Base-by-base conservation (phyloP, 805 yeast species). In the Kodamaea laetipori region DNA sequence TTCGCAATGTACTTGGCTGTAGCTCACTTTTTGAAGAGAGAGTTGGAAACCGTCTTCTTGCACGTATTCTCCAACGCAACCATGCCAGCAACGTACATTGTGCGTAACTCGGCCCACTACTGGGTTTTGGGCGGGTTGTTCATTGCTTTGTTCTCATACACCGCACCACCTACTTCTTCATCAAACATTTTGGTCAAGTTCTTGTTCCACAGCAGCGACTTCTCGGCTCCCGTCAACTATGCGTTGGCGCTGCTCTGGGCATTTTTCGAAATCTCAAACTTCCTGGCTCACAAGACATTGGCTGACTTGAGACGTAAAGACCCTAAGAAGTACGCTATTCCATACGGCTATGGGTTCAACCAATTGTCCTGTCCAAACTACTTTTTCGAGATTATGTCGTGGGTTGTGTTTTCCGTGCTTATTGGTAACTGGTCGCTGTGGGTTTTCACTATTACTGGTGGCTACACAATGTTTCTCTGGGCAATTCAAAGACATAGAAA, bases 301-400 rank as follows among this genome's bases (percentile, higher is more conserved):
- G 73, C 81, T 53, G 55, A 67, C 21, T 67, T 86, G 51, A 75
- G 94, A 55, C 56, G 74, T 3, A 69, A 79, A 39, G 80, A 74
- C 45, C 52, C 62, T 7, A 69, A 65, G 54, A 81, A 76, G 46
- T 84, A 84, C 51, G 76, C 70, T 38, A 83, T 86, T 54, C 95
- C 98, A 16, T 73, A 74, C 48, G 97, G 96, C 13, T 95, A 87
- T 54, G 86, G 92, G 7, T 94, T 94, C 60, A 74, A 79, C 47
- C 65, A 73, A 45, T 86, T 90, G 26, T 82, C 94, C n/a, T 86
- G 89, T 64, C 99, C 99, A 52, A 94, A 94, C 70, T 94, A 94
- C 65, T 84, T 89, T 53, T 92, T 90, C 63, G 99, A 94, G 73
- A 69, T 79, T 34, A 66, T 84, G 53, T 73, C 82, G 1, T 94